phyloP scores from a whole-genome alignment of 2,329 filamentous ascomycete species.

The Zymoseptoria ardabiliae region DNA sequence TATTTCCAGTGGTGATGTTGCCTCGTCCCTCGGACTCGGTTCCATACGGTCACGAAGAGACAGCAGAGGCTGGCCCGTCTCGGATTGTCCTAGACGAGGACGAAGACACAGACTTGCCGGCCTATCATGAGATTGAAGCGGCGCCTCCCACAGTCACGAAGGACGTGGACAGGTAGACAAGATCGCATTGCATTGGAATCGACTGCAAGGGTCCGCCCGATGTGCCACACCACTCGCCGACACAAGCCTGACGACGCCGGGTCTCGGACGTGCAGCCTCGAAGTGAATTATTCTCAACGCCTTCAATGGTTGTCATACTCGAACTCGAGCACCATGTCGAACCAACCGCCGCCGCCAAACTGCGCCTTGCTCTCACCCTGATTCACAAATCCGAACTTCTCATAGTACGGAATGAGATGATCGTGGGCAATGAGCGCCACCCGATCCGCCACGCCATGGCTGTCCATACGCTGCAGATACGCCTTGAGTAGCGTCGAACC shows the following conservation, averaged over 20 bases:
- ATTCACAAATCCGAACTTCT: slow-evolving; percentile 64
- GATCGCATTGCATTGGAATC: not conserved
- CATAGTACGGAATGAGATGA: slow-evolving; percentile 66
- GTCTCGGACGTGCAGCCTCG: not conserved
- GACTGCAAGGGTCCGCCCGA: not conserved
- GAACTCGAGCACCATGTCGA: slow-evolving; percentile 60
- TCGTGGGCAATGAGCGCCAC: slow-evolving; percentile 73
- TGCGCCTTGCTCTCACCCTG: slow-evolving; percentile 60
- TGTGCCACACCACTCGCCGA: not conserved
- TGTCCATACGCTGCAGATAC: slow-evolving; percentile 69
- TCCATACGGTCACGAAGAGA: not conserved
- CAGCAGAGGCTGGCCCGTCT: not conserved
- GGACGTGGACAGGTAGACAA: not conserved
- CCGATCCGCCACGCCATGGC: slow-evolving; percentile 61
- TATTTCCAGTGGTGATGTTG: slow-evolving; percentile 9
- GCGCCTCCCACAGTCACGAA: not conserved
- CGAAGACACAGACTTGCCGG: not conserved
- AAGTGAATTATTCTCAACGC: not conserved
- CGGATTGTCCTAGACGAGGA: not conserved
- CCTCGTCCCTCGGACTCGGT: slow-evolving; percentile 6
- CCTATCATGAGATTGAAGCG: not conserved
- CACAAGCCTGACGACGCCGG: not conserved
- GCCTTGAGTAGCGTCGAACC: slow-evolving; percentile 67
- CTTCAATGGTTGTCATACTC: slow-evolving; percentile 1
- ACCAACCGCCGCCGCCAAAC: slow-evolving; percentile 75